phyloP scores from a whole-genome alignment of 495 filamentous ascomycete species.

The Aspergillus biplanus region DNA sequence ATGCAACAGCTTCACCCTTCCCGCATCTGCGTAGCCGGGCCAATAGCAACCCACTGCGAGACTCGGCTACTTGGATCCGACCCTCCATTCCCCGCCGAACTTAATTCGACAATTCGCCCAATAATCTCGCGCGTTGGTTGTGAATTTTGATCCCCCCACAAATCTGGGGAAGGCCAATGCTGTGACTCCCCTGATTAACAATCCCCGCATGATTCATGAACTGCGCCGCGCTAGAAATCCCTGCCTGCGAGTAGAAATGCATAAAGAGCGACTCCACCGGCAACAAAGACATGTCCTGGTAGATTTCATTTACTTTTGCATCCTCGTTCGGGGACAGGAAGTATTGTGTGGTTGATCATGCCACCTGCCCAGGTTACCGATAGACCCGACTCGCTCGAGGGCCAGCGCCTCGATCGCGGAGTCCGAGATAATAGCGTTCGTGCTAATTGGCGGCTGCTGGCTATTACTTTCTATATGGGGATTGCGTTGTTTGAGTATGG shows the following conservation, averaged over 20 bases:
- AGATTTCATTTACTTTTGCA: background rate
- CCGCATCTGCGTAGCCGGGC: background rate
- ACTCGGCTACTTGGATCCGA: background rate
- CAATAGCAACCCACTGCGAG: background rate
- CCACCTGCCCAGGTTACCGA: background rate
- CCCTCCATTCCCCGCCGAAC: background rate
- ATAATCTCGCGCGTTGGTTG: background rate
- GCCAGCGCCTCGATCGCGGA: background rate
- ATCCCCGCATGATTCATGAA: background rate
- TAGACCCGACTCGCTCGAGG: background rate
- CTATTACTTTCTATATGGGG: constrained; percentile 4
- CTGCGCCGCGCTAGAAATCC: background rate
- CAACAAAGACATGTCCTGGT: background rate
- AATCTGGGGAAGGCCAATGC: background rate
- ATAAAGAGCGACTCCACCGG: constrained; percentile 1
- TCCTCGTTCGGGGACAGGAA: background rate
- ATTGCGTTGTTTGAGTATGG: constrained; percentile 6
- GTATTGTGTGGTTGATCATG: background rate
- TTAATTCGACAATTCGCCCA: background rate
- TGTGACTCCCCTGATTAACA: background rate
- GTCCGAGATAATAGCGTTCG: background rate
- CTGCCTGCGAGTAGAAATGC: background rate
- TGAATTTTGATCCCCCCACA: background rate
- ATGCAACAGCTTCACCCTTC: background rate
- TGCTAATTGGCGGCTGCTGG: constrained; percentile 5